Evolutionary conservation across 164 flowering plant species (phyloP), one percentile per base, ranked within the genome.

Genomic region (Liriodendron chinense): DNA sequence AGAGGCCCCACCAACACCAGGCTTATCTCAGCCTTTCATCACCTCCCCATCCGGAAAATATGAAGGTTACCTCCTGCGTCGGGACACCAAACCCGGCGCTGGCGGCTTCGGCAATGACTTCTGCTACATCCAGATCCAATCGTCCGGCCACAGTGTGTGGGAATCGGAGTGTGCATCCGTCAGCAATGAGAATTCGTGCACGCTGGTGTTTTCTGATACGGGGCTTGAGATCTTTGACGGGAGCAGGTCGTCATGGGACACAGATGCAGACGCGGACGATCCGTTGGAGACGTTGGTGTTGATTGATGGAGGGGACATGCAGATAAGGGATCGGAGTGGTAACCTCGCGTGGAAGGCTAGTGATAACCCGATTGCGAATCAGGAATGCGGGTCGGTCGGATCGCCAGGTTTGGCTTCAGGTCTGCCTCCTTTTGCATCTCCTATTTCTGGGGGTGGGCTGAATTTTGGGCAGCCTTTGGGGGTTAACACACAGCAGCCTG

Each of bases 181-280:
- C 12, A 86, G 85, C 76, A 83, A 71, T 66, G 77, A 59, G 47
- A 84, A 86, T 67, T 56, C 83, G 4, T 86, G 88, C 74, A 78
- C 50, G 25, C 63, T 86, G 25, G 75, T 80, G 26, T 84, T 84
- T 64, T 76, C 85, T 0, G 87, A 86, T 34, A 77, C 80, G 10
- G 88, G 89, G 16, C 79, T 86, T 7, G 87, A 84, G 80, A 80
- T 84, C 43, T 84, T 74, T 56, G 89, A 86, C 16, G 89, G 86
- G 26, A 79, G 83, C 76, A 72, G 28, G 4, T 82, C 84, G 6
- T 50, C 82, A 4, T 86, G 89, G 89, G 83, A 84, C 62, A 80
- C 76, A 0, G 72, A 82, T 43, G 84, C 79, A 1, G 84, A 81
- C 34, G 83, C 81, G 6, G 82, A 80, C 1, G 82, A 80, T 1